These are phyloP conservation scores for Fusarium camptoceras DNA, from an alignment of 2,329 filamentous ascomycete genomes.

Conservation along the genomic window DNA sequence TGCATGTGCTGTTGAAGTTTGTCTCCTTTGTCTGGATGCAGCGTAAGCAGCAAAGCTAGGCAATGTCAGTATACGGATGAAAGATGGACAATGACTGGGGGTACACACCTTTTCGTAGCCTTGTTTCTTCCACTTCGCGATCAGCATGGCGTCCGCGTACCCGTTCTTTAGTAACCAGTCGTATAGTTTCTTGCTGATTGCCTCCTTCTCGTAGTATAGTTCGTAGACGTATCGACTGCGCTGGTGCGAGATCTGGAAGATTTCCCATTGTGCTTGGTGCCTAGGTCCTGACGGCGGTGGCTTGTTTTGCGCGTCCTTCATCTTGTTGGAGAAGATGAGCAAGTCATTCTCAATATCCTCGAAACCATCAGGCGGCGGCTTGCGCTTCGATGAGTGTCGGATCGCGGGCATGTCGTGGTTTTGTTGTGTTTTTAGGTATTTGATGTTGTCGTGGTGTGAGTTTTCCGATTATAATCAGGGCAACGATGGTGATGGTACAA, in stretches of 20 bases:
- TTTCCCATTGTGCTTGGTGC: conserved; percentile 94
- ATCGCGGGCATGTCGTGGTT: conserved; percentile 76
- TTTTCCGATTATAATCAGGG: not conserved
- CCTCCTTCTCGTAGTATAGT: conserved; percentile 97
- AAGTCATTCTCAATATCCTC: conserved; percentile 89
- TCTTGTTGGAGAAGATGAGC: conserved; percentile 87
- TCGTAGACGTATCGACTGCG: conserved; percentile 95
- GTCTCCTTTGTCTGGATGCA: conserved; percentile 99
- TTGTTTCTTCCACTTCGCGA: conserved; percentile 99
- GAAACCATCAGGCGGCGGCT: conserved; percentile 87
- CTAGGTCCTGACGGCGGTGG: conserved; percentile 82
- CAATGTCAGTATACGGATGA: conserved; percentile 40
- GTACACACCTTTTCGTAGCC: conserved; percentile 90
- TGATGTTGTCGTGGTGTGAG: not conserved
- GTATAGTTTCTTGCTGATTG: conserved; percentile 91
- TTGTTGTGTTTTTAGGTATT: not conserved
- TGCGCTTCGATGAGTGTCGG: conserved; percentile 79
- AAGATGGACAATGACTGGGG: not conserved
- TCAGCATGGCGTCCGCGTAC: conserved; percentile 94
- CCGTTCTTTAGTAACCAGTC: conserved; percentile 97
- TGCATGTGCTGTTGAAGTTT: conserved; percentile 97
- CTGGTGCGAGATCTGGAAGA: conserved; percentile 97
- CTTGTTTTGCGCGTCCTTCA: conserved; percentile 95
- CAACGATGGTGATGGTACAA: not conserved
- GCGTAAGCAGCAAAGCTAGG: conserved; percentile 87